Conservation (phyloP, 495 filamentous ascomycete genomes). For the Pyronema omphalodes region DNA sequence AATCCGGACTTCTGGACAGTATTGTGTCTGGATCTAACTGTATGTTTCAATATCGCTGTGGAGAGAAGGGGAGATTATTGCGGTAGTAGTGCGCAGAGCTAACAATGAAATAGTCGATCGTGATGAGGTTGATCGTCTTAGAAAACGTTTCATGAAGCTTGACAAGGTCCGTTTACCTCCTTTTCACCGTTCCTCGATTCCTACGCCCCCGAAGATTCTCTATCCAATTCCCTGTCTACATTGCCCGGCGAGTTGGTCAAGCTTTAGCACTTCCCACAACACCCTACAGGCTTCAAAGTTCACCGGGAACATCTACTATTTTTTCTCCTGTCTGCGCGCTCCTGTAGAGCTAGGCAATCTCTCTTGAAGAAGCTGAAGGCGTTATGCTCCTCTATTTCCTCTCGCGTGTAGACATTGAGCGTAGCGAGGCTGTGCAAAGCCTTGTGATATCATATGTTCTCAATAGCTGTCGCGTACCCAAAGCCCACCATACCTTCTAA, state of each 20-base stretch:
- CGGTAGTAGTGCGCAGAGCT: slow-evolving; percentile 3
- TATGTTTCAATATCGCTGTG: slow-evolving; percentile 25
- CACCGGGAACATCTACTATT: too few species aligned
- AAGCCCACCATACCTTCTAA: too few species aligned
- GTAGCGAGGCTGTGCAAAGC: too few species aligned
- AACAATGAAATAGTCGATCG: slow-evolving; percentile 52
- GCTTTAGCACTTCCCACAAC: too few species aligned
- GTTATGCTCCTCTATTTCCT: too few species aligned
- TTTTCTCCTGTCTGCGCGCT: too few species aligned
- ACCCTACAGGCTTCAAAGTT: background rate
- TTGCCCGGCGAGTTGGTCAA: too few species aligned
- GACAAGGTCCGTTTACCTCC: slow-evolving; percentile 53
- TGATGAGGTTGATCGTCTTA: slow-evolving; percentile 85
- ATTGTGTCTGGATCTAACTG: slow-evolving; percentile 96
- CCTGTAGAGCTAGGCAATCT: too few species aligned
- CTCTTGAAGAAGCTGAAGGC: too few species aligned
- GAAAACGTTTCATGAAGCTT: slow-evolving; percentile 97
- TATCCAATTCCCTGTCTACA: background rate
- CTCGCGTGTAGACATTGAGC: too few species aligned
- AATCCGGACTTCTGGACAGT: slow-evolving; percentile 64
- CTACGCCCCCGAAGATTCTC: background rate
- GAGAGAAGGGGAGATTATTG: slow-evolving; percentile 4
- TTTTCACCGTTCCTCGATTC: background rate
- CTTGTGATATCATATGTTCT: too few species aligned
- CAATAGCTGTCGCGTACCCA: background rate